Percentiles rank a stretch among this genome's conserved stretches.
phyloP scores from a whole-genome alignment of 768 basidiomycete species.

The Leccinum disarticulatum region DNA sequence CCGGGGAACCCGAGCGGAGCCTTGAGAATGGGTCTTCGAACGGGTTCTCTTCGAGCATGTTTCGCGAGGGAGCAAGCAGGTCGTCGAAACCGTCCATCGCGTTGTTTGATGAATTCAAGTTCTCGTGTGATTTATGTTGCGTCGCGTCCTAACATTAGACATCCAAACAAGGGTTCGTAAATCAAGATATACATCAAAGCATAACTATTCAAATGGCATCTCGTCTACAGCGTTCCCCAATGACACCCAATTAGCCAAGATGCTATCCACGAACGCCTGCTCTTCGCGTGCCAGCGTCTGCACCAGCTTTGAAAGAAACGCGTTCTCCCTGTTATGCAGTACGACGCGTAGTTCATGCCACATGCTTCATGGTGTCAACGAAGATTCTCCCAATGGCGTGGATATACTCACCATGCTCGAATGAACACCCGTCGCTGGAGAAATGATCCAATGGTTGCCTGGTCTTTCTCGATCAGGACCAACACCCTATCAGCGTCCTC shows the following conservation, averaged over 20 bases:
- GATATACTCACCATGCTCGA: conserved; percentile 66
- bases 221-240: conserved; percentile 66
- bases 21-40: conserved; percentile 73
- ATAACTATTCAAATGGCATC: conserved; percentile 81
- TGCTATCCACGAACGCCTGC: conserved; percentile 60
- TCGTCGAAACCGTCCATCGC: conserved; percentile 80
- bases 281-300: conserved; percentile 77
- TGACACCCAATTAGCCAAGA: conserved; percentile 72
- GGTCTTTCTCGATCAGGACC: conserved; percentile 78
- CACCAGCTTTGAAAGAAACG: conserved; percentile 70
- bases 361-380: conserved; percentile 51
- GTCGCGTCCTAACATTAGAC: not conserved
- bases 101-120: conserved; percentile 2
- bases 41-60: conserved; percentile 69
- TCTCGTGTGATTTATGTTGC: not conserved
- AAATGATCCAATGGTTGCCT: conserved; percentile 71
- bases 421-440: conserved; percentile 84
- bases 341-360: conserved; percentile 97
- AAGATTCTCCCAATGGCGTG: not conserved
- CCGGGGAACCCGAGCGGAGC: conserved; percentile 54
- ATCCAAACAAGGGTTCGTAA: conserved; percentile 15
- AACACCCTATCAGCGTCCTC: conserved; percentile 79
- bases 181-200: conserved; percentile 16
- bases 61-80: conserved; percentile 59
- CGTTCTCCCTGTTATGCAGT: conserved; percentile 86